Conservation (phyloP, 345 rosid species). For the Populus davidiana region DNA sequence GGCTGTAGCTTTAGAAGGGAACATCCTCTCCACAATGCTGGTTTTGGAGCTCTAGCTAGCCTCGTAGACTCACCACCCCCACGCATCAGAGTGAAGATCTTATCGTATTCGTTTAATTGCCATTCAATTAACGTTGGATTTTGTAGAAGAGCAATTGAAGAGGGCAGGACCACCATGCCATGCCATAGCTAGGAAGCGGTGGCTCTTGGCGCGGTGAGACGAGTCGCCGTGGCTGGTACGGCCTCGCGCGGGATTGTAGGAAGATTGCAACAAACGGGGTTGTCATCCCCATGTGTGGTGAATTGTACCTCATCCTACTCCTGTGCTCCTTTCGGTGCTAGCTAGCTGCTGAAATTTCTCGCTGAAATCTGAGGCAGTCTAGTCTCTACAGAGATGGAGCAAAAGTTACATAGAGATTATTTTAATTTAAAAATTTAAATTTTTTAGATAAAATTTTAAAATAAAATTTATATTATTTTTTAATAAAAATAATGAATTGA, state of each 20-base stretch:
- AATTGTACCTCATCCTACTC: not conserved
- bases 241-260: conserved; percentile 35
- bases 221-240: conserved; percentile 19
- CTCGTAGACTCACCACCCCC: not conserved
- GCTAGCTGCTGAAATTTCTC: not conserved
- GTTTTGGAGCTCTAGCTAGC: conserved; percentile 19
- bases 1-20: conserved; percentile 31
- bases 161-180: conserved; percentile 37
- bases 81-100: not conserved
- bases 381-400: no score
- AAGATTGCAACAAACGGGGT: conserved; percentile 18
- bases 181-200: conserved; percentile 30
- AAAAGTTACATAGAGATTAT: no score
- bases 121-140: not conserved
- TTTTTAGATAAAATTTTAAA: no score
- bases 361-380: not conserved
- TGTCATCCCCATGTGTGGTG: conserved; percentile 17
- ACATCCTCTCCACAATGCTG: conserved; percentile 23
- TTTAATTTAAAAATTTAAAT: no score
- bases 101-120: not conserved
- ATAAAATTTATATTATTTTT: no score
- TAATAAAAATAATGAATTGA: no score
- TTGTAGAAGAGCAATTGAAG: conserved; percentile 1
- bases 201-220: conserved; percentile 19
- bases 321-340: no score